Evolutionary conservation across 345 rosid species (phyloP).

Genomic region (Pistacia vera): DNA sequence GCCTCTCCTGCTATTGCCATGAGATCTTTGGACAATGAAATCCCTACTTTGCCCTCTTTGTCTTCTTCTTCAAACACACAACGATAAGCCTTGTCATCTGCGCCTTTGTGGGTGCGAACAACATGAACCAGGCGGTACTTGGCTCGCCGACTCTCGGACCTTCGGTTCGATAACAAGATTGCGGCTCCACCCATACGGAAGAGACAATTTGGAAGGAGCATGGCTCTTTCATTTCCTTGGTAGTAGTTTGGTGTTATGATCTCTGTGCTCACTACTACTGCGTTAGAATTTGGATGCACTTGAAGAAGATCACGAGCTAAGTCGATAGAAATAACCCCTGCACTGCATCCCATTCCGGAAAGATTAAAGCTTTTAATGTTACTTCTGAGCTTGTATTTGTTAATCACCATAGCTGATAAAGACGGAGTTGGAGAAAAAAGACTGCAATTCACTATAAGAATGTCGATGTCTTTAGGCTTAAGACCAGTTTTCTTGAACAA

Average conservation of each 20-base stretch:
- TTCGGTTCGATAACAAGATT: slow-evolving; percentile 64
- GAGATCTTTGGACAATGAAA: slow-evolving; percentile 67
- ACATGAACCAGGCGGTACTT: slow-evolving; percentile 72
- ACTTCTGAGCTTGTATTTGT: slow-evolving; percentile 75
- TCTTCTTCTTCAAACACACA: slow-evolving; percentile 79
- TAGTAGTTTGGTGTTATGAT: slow-evolving; percentile 75
- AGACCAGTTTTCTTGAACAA: slow-evolving; percentile 63
- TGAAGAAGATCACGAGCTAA: slow-evolving; percentile 75
- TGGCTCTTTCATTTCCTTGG: slow-evolving; percentile 71
- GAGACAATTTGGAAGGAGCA: slow-evolving; percentile 79
- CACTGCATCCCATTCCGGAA: slow-evolving; percentile 88
- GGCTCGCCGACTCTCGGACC: slow-evolving; percentile 56
- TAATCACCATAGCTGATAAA: slow-evolving; percentile 75
- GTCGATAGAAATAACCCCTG: slow-evolving; percentile 69
- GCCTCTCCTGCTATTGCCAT: slow-evolving; percentile 89
- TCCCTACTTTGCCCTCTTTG: slow-evolving; percentile 64
- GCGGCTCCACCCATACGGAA: slow-evolving; percentile 87
- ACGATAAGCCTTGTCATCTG: slow-evolving; percentile 65
- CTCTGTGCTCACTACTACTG: slow-evolving; percentile 70
- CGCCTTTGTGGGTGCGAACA: slow-evolving; percentile 79
- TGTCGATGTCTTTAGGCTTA: slow-evolving; percentile 64
- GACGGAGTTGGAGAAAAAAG: slow-evolving; percentile 80
- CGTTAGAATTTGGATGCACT: slow-evolving; percentile 68
- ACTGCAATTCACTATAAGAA: slow-evolving; percentile 76
- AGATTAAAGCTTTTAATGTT: slow-evolving; percentile 80